phyloP scores from a whole-genome alignment of 2,329 filamentous ascomycete genomes.

The Epichloe sp. region DNA sequence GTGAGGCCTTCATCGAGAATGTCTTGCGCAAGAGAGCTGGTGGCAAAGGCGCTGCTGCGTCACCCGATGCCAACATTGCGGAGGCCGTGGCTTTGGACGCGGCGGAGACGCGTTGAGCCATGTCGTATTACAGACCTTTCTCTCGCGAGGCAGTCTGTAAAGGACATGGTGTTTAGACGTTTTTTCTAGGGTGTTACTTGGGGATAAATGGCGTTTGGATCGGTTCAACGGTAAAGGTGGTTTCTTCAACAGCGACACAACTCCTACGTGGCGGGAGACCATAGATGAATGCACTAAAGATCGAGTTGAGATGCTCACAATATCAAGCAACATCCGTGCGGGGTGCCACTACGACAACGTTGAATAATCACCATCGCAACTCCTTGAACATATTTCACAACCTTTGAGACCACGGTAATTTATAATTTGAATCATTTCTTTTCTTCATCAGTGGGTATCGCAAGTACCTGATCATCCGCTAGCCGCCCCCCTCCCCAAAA shows the following conservation, averaged over 20 bases:
- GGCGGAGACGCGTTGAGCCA: constrained; percentile 12
- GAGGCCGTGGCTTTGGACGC: constrained; percentile 27
- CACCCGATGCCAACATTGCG: constrained; percentile 17
- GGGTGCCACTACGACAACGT: not conserved
- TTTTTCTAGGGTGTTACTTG: not conserved
- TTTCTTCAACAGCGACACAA: constrained; percentile 16
- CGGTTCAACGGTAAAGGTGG: constrained; percentile 16
- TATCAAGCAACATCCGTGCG: not conserved
- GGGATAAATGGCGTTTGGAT: constrained; percentile 7
- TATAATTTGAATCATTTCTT: not conserved
- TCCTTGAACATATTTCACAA: too few species aligned
- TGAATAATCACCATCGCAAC: not conserved
- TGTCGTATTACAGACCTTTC: too few species aligned
- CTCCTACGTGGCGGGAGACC: not conserved
- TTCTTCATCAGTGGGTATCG: constrained; percentile 2
- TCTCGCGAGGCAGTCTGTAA: not conserved
- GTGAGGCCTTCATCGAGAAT: constrained; percentile 97
- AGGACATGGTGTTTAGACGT: constrained; percentile 7
- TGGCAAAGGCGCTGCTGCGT: constrained; percentile 20
- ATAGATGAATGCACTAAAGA: not conserved
- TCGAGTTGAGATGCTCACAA: not conserved
- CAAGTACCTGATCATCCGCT: not conserved
- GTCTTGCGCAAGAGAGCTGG: constrained; percentile 71
- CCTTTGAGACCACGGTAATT: too few species aligned
- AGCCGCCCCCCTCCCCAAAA: too few species aligned